Evolutionary conservation across 139 green algal species (phyloP), one percentile per base, ranked within the genome.

Genomic region (Limnomonas spitsbergensis): DNA sequence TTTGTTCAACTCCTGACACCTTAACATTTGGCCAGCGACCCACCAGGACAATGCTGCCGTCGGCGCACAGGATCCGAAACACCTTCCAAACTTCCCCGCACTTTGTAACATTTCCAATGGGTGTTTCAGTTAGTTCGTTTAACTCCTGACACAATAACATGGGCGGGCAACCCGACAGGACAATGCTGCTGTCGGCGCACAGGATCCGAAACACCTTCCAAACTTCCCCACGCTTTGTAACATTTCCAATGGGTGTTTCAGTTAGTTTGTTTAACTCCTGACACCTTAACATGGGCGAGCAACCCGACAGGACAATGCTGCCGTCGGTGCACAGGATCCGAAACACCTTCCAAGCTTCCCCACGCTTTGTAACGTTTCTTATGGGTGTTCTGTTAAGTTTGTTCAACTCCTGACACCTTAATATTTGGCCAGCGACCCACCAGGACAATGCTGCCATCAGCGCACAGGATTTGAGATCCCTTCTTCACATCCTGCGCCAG

Each of bases 361-460:
- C n/a, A n/a, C n/a, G n/a, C n/a, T n/a, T n/a, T n/a, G n/a, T n/a
- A n/a, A n/a, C n/a, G n/a, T n/a, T n/a, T n/a, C n/a, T n/a, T n/a
- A n/a, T n/a, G n/a, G n/a, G n/a, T n/a, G n/a, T n/a, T n/a, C n/a
- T n/a, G n/a, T n/a, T n/a, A n/a, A n/a, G n/a, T n/a, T n/a, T n/a
- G n/a, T n/a, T n/a, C 20, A 77, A 40, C 20, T 26, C 35, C 9
- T 26, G 34, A 3, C 71, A 24, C 3, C 32, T 32, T 36, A 20
- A 38, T 29, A 36, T 26, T n/a, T n/a, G n/a, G n/a, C n/a, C n/a
- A n/a, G n/a, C n/a, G 24, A 76, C 81, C 27, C 78, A 87, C 82
- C 83, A 99, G 87, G 36, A 97, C 97, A 70, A 98, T 96, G 79
- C 85, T 95, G 36, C 96, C 96, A 80, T 99, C 96, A 3, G 96